Base-by-base conservation (phyloP, 1,284 basidiomycete genomes). In the Takashimella koratensis region DNA sequence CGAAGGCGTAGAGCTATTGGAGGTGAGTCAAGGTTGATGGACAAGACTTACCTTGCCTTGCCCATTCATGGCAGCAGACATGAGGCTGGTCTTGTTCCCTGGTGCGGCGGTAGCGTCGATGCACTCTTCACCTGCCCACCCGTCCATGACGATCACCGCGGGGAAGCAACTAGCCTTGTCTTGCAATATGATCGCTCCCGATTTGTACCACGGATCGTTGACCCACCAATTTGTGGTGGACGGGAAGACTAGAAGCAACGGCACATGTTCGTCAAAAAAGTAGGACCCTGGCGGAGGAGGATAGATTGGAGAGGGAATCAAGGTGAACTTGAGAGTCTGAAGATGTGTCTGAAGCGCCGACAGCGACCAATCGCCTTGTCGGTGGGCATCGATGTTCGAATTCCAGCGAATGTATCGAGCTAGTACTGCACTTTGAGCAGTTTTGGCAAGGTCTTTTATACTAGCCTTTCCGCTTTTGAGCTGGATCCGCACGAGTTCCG, bases 141-240 rank as follows among this genome's bases (percentile, higher is more conserved):
- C 70, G 21, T 73, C 67, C 68, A 74, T 75, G 43, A 97, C 81
- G 4, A 98, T 83, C 51, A 84, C 79, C 0, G 95, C 92, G 8
- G 96, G 93, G 71, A 98, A 93, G 76, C 96, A 99, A 45, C 89
- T 93, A 12, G 96, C 95, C 72, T 98, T 95, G 76, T 99, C 96
- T 74, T 99, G 96, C 8, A 98, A 78, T 53, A 99, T 92, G 26
- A 98, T 77, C 19, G 67, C 71, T 54, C 75, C 75, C 20, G 62
- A 54, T 50, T 67, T 64, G 50, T 75, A 76, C 67, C 73, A 75
- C 40, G 63, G 56, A 51, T 73, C 69, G 2, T 66, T 62, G 23
- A 67, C 60, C 68, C 74, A 76, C 70, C 73, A 74, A 39, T 81
- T 82, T 13, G 76, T 77, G 53, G 39, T 77, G 3, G 86, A 82